Percentiles rank a stretch among this genome's conserved stretches.
These are phyloP conservation scores for Neonectria faginata DNA, from an alignment of 2,329 filamentous ascomycete species.

Conservation along the genomic window DNA sequence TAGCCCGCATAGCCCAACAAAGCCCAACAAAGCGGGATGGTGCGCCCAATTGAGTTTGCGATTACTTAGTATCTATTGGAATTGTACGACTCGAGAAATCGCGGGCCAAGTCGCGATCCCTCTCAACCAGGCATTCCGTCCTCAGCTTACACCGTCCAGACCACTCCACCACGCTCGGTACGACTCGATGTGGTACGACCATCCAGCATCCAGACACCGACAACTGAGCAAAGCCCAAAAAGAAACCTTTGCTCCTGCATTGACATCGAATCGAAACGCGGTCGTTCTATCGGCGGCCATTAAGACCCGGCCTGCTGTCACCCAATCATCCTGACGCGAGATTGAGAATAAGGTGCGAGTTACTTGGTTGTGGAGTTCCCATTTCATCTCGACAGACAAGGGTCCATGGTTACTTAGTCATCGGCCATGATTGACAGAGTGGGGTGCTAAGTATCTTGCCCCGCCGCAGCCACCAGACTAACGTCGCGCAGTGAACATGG, in stretches of 20 bases:
- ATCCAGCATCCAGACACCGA: neutral
- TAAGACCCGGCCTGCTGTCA: neutral
- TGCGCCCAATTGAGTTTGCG: neutral
- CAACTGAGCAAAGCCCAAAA: slow-evolving; percentile 3
- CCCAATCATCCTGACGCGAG: slow-evolving; percentile 20
- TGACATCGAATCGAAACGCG: slow-evolving; percentile 17
- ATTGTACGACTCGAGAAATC: neutral
- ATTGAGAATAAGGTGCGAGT: slow-evolving; percentile 8
- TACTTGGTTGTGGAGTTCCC: neutral
- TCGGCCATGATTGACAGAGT: neutral
- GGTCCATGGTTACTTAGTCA: slow-evolving; percentile 20
- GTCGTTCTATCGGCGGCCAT: slow-evolving; percentile 15
- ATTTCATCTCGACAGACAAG: neutral
- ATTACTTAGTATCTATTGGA: neutral
- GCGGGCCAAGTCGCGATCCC: neutral
- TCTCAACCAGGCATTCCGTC: slow-evolving; percentile 2
- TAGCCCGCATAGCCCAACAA: neutral
- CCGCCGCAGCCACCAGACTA: slow-evolving; percentile 13
- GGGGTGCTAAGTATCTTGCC: slow-evolving; percentile 11
- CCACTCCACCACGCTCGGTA: neutral
- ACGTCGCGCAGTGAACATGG: neutral
- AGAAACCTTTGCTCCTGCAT: slow-evolving; percentile 4
- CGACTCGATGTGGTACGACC: neutral
- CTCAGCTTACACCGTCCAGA: slow-evolving; percentile 11
- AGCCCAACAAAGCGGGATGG: neutral